Percentiles rank a stretch among this genome's conserved stretches.
Evolutionary conservation across 1,284 basidiomycete genomes (phyloP).

Genomic region (Coriolopsis trogii): DNA sequence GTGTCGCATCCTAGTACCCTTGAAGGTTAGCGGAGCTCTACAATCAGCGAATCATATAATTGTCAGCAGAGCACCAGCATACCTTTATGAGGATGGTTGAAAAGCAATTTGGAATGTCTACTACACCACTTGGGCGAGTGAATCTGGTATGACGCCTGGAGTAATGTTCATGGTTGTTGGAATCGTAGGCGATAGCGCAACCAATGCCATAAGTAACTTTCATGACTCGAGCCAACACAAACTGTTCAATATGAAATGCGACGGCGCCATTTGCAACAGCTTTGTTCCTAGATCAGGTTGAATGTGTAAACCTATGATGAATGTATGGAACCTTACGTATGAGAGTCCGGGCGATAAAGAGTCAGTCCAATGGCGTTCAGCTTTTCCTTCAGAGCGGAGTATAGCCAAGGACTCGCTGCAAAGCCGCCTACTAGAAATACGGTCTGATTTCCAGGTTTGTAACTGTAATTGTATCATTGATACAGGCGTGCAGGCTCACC

Average conservation of each 20-base stretch:
- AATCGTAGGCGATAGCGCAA: slow-evolving; percentile 31
- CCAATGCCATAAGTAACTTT: slow-evolving; percentile 39
- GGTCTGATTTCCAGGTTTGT: slow-evolving; percentile 26
- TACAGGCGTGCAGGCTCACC: too few species aligned
- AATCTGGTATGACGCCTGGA: slow-evolving; percentile 27
- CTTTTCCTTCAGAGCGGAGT: slow-evolving; percentile 28
- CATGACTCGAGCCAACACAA: slow-evolving; percentile 37
- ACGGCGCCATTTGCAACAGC: slow-evolving; percentile 42
- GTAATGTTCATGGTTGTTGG: slow-evolving; percentile 35
- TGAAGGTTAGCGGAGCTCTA: too few species aligned
- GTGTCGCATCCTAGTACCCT: too few species aligned
- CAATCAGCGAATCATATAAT: too few species aligned
- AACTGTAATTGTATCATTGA: background rate
- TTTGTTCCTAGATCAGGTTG: slow-evolving; percentile 25
- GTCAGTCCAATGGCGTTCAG: slow-evolving; percentile 34
- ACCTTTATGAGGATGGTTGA: slow-evolving; percentile 39
- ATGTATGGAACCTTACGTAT: slow-evolving; percentile 41
- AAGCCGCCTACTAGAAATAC: slow-evolving; percentile 45
- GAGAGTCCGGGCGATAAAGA: slow-evolving; percentile 47
- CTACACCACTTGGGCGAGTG: slow-evolving; percentile 34
- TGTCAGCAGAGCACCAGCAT: background rate
- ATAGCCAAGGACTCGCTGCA: slow-evolving; percentile 42
- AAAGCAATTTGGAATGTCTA: slow-evolving; percentile 36
- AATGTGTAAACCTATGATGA: background rate
- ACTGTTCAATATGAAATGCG: slow-evolving; percentile 39